These are phyloP conservation scores for Cystobasidium ongulense DNA, from an alignment of 768 basidiomycete species.

Conservation along the genomic window DNA sequence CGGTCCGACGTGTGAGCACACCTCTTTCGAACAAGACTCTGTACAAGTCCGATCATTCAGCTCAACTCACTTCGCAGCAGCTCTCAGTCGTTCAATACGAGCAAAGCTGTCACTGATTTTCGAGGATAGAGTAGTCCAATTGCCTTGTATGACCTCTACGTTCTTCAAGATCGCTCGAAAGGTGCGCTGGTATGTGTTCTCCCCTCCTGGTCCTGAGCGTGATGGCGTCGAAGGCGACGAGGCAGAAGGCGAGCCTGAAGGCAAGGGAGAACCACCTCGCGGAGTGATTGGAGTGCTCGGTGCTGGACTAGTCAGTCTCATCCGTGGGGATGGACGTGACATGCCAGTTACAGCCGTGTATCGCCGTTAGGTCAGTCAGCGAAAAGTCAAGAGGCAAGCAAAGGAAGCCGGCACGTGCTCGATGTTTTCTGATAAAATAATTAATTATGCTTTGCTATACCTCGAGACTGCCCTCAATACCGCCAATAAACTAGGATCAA, in stretches of 20 bases:
- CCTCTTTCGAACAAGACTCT: neutral
- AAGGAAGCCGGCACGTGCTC: neutral
- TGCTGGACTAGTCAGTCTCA: slow-evolving; percentile 22
- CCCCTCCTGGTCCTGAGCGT: neutral
- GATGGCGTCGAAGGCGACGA: slow-evolving; percentile 16
- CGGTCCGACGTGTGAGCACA: neutral
- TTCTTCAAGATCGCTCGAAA: slow-evolving; percentile 11
- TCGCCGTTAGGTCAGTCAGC: neutral
- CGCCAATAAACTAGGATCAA: neutral
- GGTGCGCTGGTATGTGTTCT: slow-evolving; percentile 9
- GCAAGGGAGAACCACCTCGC: neutral
- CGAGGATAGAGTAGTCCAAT: neutral
- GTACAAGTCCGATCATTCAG: neutral
- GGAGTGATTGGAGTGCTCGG: slow-evolving; percentile 5
- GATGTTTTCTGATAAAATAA: too few relatives aligned
- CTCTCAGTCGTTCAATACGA: neutral
- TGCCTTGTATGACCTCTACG: neutral
- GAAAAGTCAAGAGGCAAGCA: neutral
- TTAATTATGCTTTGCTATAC: neutral
- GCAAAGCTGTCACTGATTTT: neutral
- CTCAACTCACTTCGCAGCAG: neutral
- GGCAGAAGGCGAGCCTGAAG: neutral
- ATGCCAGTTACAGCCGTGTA: neutral
- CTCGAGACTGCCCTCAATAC: neutral
- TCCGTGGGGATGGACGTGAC: slow-evolving; percentile 20